Percentiles rank a stretch among this genome's conserved stretches.
Conservation (phyloP, 306 rosid species). For the Quercus ilex region DNA sequence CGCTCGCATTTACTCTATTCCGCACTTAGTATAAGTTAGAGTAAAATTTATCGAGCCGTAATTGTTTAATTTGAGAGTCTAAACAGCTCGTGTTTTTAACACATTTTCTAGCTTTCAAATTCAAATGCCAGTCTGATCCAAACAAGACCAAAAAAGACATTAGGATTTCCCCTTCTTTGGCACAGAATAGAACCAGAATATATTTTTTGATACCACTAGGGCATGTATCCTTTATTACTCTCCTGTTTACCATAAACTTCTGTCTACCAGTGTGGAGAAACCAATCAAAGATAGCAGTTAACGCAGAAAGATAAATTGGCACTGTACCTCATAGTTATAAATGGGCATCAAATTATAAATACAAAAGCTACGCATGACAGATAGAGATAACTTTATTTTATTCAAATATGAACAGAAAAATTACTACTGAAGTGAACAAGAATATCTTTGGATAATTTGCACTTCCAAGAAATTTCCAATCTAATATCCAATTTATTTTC, state of each 20-base stretch:
- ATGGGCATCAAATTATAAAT: not conserved
- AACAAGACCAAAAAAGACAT: not conserved
- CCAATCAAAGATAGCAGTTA: not conserved
- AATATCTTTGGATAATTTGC: not conserved
- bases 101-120: no score
- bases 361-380: not conserved
- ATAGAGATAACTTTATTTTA: not conserved
- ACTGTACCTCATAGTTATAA: not conserved
- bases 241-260: no score
- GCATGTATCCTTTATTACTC: no score
- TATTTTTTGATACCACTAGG: not conserved
- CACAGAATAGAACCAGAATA: not conserved
- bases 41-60: no score
- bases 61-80: no score
- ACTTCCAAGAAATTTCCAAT: not conserved
- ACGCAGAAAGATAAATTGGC: not conserved
- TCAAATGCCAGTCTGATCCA: not conserved
- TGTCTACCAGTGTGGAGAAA: not conserved
- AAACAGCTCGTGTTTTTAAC: no score
- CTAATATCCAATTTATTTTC: not conserved
- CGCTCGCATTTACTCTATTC: no score
- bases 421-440: not conserved
- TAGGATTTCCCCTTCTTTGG: not conserved
- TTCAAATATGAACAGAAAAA: not conserved
- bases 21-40: no score